A percentile compares a stretch with the other conserved stretches of the same genome.
phyloP scores from a whole-genome alignment of 345 rosid genomes.

The Kernera saxatilis region DNA sequence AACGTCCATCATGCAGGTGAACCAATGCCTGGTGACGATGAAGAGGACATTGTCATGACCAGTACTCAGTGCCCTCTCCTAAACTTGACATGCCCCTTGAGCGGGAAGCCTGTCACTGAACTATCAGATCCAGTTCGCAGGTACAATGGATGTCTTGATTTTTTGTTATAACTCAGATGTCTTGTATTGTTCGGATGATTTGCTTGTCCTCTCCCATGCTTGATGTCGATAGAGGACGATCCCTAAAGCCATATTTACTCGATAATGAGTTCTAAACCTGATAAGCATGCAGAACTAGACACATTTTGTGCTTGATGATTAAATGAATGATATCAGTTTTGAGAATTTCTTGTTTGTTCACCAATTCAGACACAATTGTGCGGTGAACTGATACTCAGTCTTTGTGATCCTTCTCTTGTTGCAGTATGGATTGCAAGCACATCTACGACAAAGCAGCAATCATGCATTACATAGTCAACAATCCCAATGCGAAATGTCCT shows the following conservation, averaged over 20 bases:
- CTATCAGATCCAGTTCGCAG: constrained; percentile 83
- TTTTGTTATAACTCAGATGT: neutral
- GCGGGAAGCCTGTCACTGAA: constrained; percentile 70
- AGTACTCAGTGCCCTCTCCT: constrained; percentile 69
- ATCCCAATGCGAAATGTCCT: constrained; percentile 46
- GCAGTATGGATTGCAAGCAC: constrained; percentile 85
- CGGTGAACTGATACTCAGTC: neutral
- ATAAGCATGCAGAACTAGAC: neutral
- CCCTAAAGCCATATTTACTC: neutral
- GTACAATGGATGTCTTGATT: constrained; percentile 31
- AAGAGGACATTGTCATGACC: constrained; percentile 84
- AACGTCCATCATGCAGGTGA: constrained; percentile 84
- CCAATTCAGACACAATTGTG: neutral
- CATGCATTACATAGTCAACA: constrained; percentile 41
- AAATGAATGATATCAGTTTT: neutral
- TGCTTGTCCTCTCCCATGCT: neutral
- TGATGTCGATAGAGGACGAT: neutral
- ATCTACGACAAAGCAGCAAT: constrained; percentile 61
- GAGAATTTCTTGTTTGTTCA: neutral
- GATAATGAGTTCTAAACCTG: neutral
- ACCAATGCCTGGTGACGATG: constrained; percentile 92
- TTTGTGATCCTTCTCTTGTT: constrained; percentile 18
- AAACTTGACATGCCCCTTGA: constrained; percentile 72
- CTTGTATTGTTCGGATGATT: neutral
- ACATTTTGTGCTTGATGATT: neutral